These are phyloP conservation scores for Russula lepida DNA, from an alignment of 768 basidiomycete species.

Conservation along the genomic window DNA sequence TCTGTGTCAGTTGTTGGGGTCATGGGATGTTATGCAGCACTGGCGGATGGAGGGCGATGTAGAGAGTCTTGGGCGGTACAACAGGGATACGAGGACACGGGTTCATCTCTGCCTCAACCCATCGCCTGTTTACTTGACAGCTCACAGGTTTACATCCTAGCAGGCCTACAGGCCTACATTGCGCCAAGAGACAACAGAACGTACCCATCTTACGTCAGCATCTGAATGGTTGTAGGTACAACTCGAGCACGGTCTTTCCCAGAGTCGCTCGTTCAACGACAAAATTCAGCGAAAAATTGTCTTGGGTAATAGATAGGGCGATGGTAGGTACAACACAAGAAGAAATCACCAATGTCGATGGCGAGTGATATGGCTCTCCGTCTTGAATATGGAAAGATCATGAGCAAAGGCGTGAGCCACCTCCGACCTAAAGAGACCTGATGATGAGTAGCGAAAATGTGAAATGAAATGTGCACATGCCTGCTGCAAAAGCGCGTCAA, in stretches of 20 bases:
- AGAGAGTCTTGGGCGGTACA: background rate
- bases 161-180: background rate
- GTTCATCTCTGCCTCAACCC: background rate
- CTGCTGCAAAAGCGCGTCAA: constrained; percentile 19
- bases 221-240: background rate
- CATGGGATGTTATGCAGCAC: background rate
- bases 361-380: background rate
- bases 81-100: background rate
- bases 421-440: constrained; percentile 6
- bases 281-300: background rate
- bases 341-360: background rate
- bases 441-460: background rate
- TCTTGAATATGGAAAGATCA: background rate
- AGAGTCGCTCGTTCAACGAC: background rate
- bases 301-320: background rate
- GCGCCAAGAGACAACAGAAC: too few species aligned
- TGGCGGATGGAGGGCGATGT: background rate
- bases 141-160: background rate
- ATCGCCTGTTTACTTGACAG: background rate
- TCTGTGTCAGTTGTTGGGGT: background rate
- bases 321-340: constrained; percentile 13
- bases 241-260: background rate
- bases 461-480: background rate
- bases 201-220: background rate
- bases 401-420: background rate